Conservation (phyloP, 495 filamentous ascomycete species). For the Talaromyces borbonicus region DNA sequence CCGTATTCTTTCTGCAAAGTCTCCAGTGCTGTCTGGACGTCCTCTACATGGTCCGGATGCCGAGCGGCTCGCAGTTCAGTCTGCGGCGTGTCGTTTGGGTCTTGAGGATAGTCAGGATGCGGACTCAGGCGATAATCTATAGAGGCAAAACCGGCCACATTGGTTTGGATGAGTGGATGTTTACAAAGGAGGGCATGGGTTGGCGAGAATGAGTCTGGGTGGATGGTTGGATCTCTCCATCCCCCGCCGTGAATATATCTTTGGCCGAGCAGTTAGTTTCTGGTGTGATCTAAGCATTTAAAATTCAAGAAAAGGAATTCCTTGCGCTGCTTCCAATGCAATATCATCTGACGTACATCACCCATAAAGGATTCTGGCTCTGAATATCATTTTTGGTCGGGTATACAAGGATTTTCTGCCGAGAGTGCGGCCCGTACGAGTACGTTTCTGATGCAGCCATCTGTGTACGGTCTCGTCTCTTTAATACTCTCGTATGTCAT, state of each 20-base stretch:
- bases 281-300: too few relatives aligned
- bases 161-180: conserved; percentile 4
- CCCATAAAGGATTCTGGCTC: conserved; percentile 28
- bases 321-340: not conserved
- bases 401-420: conserved; percentile 6
- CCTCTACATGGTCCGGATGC: conserved; percentile 67
- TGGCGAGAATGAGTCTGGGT: conserved; percentile 23
- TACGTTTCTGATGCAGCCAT: conserved; percentile 4
- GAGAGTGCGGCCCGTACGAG: conserved; percentile 5
- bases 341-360: conserved; percentile 25
- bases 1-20: conserved; percentile 49
- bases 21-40: conserved; percentile 52
- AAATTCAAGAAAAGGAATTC: too few relatives aligned
- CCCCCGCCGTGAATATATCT: conserved; percentile 84
- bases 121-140: conserved; percentile 75
- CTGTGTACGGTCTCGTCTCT: not conserved
- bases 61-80: conserved; percentile 34
- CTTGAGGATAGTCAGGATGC: conserved; percentile 50
- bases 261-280: not conserved
- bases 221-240: conserved; percentile 65
- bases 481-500: not conserved
- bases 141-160: conserved; percentile 56
- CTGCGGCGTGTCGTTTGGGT: conserved; percentile 26
- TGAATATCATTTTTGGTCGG: not conserved
- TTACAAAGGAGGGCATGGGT: conserved; percentile 5